Base-by-base conservation (phyloP, 768 basidiomycete species). In the Boletus patriciae region DNA sequence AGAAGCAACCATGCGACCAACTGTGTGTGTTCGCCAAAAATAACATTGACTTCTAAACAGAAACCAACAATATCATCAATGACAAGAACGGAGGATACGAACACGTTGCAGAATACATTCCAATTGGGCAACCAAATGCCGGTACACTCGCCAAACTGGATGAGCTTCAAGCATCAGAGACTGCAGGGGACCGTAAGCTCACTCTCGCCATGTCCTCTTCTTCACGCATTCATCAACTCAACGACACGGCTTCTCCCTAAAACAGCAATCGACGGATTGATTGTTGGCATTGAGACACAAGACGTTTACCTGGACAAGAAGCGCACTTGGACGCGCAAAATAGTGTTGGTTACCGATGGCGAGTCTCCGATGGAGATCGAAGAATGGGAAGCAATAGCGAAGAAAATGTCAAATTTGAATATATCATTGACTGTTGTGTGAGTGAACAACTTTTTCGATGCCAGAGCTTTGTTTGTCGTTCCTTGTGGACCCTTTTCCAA, bases 251-350 rank as follows among this genome's bases (percentile, higher is more conserved):
- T 1, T 27, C 13, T 23, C 25, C 13, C 18, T 9, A 52, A 59
- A 43, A 49, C 64, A 90, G 94, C 92, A 3, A 80, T 97, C 53
- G 93, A 95, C 62, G 94, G 87, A 6, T 72, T 98, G 31, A 87
- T 97, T 59, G 92, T 97, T 10, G 92, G 81, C 3, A 80, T 93
- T 49, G 87, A 96, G 70, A 88, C 90, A 3, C 88, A 98, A 64
- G 78, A 81, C 34, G 65, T 72, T 1, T 83, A 90, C 64, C 78
- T 94, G 36, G 78, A 69, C 31, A 83, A 73, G 21, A 97, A 92
- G 73, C 83, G 82, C 64, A 83, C 86, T 1, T 96, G 92, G 92
- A 90, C 88, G 2, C 83, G 92, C 50, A 94, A 89, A 74, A 77
- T 96, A 3, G 79, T 89, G 37, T 64, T 98, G 16, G 70, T 98